Conservation (phyloP, 2,329 filamentous ascomycete genomes). For the Alternaria dauci region DNA sequence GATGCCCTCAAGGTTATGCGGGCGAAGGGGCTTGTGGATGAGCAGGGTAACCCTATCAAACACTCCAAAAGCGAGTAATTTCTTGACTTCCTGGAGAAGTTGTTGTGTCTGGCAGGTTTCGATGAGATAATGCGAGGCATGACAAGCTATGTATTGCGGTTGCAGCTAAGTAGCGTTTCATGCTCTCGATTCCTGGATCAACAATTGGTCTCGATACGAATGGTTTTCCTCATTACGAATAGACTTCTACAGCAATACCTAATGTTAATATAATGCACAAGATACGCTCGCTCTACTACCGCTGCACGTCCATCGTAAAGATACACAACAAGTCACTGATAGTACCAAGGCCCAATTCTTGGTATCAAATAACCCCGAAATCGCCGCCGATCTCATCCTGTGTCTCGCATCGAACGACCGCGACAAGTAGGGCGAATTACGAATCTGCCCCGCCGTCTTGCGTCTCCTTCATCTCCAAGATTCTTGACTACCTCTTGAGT, state of each 20-base stretch:
- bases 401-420: neutral
- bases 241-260: neutral
- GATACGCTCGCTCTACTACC: neutral
- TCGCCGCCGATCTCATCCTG: neutral
- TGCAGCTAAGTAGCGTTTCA: neutral
- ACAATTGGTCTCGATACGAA: neutral
- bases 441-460: neutral
- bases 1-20: constrained; percentile 18
- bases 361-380: neutral
- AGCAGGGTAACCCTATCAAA: constrained; percentile 12
- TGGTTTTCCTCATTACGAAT: neutral
- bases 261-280: constrained; percentile 6
- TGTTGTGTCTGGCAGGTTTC: neutral
- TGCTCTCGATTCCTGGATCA: neutral
- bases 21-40: constrained; percentile 11
- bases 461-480: neutral
- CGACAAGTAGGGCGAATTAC: neutral
- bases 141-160: neutral
- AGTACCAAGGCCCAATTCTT: neutral
- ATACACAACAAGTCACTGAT: neutral
- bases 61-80: constrained; percentile 13
- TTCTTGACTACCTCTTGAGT: neutral
- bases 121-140: constrained; percentile 2
- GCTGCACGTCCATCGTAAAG: neutral
- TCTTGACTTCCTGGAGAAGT: neutral